A percentile compares a stretch with the other conserved stretches of the same genome.
Evolutionary conservation across 306 rosid genomes (phyloP).

Genomic region (Gillenia trifoliata): DNA sequence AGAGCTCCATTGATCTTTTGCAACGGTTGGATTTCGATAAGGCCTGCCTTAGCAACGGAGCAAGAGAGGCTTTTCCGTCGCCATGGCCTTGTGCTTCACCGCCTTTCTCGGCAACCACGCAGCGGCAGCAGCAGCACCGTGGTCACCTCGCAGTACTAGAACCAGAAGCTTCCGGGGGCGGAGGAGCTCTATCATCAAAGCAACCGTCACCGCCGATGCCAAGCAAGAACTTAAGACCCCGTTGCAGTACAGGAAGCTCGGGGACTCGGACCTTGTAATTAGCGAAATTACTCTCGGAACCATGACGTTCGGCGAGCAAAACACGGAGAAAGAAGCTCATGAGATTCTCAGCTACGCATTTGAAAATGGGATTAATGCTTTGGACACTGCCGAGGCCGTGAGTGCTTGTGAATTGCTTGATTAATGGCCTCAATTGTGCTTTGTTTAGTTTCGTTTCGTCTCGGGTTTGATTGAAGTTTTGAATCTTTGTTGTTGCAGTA

Average conservation of each 20-base stretch:
- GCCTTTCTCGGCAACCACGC: slow-evolving; percentile 16
- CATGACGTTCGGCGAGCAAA: slow-evolving; percentile 94
- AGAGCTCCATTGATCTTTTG: neutral
- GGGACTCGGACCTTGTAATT: slow-evolving; percentile 77
- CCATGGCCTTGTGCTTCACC: slow-evolving; percentile 6
- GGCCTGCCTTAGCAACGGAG: neutral
- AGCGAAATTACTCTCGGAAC: slow-evolving; percentile 88
- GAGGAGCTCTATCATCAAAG: slow-evolving; percentile 7
- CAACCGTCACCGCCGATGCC: slow-evolving; percentile 23
- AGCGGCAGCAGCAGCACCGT: neutral
- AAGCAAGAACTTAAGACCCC: slow-evolving; percentile 22
- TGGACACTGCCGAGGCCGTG: slow-evolving; percentile 81
- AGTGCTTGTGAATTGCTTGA: slow-evolving; percentile 16
- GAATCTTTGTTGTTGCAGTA: slow-evolving; percentile 46
- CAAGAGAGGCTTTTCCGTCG: neutral
- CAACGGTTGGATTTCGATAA: neutral
- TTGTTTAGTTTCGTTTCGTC: neutral
- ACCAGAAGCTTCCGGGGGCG: slow-evolving; percentile 7
- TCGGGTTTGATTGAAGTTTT: neutral
- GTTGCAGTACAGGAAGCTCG: slow-evolving; percentile 61
- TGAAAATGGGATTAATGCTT: slow-evolving; percentile 63
- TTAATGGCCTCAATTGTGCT: neutral
- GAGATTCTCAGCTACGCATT: slow-evolving; percentile 65
- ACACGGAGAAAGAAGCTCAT: slow-evolving; percentile 83
- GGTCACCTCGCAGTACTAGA: neutral